Percentiles rank a stretch among this genome's conserved stretches.
Conservation (phyloP, 2,329 filamentous ascomycete species). For the Dothiorella sarmentorum region DNA sequence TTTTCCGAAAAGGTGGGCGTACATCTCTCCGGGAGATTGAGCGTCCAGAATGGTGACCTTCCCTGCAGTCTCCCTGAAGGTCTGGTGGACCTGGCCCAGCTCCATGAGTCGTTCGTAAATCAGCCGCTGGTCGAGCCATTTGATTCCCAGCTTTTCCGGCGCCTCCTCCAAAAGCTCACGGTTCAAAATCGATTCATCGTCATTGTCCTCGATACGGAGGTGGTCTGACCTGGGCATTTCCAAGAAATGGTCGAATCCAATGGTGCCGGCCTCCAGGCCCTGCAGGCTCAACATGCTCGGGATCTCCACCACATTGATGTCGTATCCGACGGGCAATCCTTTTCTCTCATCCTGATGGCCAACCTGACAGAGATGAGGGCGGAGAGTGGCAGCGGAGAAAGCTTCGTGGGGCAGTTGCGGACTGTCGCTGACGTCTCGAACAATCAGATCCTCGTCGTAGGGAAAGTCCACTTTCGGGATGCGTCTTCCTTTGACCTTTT, state of each 20-base stretch:
- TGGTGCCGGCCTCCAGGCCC: conserved; percentile 66
- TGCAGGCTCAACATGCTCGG: conserved; percentile 72
- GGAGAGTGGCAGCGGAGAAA: conserved; percentile 35
- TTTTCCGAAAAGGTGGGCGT: conserved; percentile 43
- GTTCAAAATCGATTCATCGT: conserved; percentile 45
- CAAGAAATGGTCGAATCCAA: conserved; percentile 66
- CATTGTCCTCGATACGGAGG: conserved; percentile 54
- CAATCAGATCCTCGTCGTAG: conserved; percentile 60
- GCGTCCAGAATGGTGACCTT: conserved; percentile 50
- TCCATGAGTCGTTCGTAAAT: conserved; percentile 38
- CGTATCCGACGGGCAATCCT: conserved; percentile 28
- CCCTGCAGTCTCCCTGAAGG: conserved; percentile 50
- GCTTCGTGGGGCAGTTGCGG: conserved; percentile 31
- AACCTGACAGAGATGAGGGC: conserved; percentile 23
- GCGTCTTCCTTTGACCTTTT: conserved; percentile 57
- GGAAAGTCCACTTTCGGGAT: conserved; percentile 65
- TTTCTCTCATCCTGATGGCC: conserved; percentile 21
- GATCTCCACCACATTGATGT: conserved; percentile 46
- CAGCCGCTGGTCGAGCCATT: conserved; percentile 30
- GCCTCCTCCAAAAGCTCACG: conserved; percentile 37
- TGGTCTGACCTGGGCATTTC: conserved; percentile 64
- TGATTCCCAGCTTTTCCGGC: conserved; percentile 39
- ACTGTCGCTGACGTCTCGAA: conserved; percentile 60
- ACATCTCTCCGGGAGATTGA: conserved; percentile 51
- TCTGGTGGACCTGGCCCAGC: conserved; percentile 54